Evolutionary conservation across 495 filamentous ascomycete genomes (phyloP).

Genomic region (Xylaria curta): DNA sequence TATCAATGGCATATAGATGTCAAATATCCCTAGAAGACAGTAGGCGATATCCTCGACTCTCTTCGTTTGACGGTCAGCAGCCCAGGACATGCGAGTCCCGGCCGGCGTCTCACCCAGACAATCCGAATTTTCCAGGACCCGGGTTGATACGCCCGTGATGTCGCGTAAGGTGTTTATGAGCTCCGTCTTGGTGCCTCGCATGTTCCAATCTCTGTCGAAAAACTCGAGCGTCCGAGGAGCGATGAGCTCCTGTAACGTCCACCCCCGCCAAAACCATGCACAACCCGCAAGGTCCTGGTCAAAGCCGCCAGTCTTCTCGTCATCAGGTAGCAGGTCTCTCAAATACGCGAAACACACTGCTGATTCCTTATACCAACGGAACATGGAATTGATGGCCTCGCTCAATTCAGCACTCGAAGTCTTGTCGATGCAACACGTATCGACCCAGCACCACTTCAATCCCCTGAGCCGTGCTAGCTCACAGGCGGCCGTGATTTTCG

Average conservation of each 20-base stretch:
- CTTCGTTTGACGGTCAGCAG: conserved; percentile 39
- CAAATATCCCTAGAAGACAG: conserved; percentile 37
- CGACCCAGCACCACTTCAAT: conserved; percentile 29
- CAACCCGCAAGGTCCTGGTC: neutral
- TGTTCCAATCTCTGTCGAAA: conserved; percentile 14
- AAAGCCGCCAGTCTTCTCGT: neutral
- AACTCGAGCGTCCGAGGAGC: conserved; percentile 1
- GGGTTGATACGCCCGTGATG: conserved; percentile 12
- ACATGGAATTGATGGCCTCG: conserved; percentile 25
- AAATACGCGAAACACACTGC: conserved; percentile 32
- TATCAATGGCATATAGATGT: conserved; percentile 39
- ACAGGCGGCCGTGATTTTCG: neutral
- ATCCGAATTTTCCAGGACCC: conserved; percentile 1
- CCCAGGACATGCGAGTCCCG: conserved; percentile 42
- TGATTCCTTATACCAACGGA: conserved; percentile 34
- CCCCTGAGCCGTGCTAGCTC: conserved; percentile 10
- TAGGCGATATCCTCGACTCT: conserved; percentile 38
- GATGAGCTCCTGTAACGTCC: conserved; percentile 16
- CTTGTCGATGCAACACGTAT: conserved; percentile 32
- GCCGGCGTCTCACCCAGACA: conserved; percentile 13
- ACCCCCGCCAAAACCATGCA: conserved; percentile 17
- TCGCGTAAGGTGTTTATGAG: neutral
- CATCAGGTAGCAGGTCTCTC: conserved; percentile 21
- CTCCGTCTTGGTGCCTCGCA: conserved; percentile 7
- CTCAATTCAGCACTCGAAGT: conserved; percentile 31